Percentiles rank a stretch among this genome's conserved stretches.
Evolutionary conservation across 2,329 filamentous ascomycete genomes (phyloP).

Genomic region (Trichoderma arundinaceum): DNA sequence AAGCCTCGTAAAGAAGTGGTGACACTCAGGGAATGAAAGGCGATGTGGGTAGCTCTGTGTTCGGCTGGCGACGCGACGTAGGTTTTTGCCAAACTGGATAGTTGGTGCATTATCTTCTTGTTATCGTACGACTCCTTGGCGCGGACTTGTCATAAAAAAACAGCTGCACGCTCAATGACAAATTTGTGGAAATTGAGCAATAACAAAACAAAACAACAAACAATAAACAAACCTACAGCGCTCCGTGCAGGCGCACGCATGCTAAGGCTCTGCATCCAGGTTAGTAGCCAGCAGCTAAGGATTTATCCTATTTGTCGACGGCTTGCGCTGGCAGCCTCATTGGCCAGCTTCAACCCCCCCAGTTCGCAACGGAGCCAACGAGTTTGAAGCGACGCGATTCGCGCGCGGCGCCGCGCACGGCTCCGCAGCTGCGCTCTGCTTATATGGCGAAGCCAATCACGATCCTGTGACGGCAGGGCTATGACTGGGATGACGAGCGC

Average conservation of each 20-base stretch:
- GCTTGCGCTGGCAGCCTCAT: constrained; percentile 28
- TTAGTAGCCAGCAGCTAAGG: constrained; percentile 5
- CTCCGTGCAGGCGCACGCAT: too few relatives aligned
- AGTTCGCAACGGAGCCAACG: constrained; percentile 15
- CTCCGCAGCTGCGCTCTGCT: constrained; percentile 20
- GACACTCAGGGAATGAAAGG: too few relatives aligned
- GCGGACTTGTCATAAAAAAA: not conserved
- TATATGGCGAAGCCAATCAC: constrained; percentile 16
- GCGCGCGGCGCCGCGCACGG: constrained; percentile 19
- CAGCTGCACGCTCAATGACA: not conserved
- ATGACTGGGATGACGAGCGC: constrained; percentile 17
- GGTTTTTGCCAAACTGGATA: too few relatives aligned
- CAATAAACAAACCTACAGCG: not conserved
- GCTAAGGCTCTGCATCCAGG: not conserved
- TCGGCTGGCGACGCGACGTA: too few relatives aligned
- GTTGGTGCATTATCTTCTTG: too few relatives aligned
- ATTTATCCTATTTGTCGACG: constrained; percentile 3
- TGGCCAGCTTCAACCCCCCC: constrained; percentile 23
- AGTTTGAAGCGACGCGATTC: constrained; percentile 26
- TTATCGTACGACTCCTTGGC: too few relatives aligned
- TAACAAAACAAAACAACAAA: constrained; percentile 1
- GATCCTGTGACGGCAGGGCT: not conserved
- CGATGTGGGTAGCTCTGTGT: too few relatives aligned
- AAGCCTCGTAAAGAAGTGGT: too few relatives aligned
- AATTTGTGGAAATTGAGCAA: not conserved